Conservation (phyloP, 2,329 filamentous ascomycete genomes). For the Fusarium multiceps region DNA sequence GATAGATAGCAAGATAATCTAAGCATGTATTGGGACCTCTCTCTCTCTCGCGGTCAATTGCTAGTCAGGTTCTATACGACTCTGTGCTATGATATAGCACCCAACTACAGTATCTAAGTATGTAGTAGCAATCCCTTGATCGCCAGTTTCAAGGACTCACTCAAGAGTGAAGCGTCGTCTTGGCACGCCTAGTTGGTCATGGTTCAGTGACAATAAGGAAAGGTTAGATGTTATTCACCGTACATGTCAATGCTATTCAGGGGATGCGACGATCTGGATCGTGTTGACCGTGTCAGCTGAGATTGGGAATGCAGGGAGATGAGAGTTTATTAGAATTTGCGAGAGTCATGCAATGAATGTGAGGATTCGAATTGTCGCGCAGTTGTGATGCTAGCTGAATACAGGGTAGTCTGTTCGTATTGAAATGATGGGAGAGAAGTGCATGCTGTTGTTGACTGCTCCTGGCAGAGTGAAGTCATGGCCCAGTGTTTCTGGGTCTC, state of each 20-base stretch:
- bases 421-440: neutral
- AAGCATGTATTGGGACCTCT: neutral
- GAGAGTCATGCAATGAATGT: constrained; percentile 1
- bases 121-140: constrained; percentile 3
- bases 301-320: neutral
- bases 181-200: neutral
- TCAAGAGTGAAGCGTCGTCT: neutral
- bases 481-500: neutral
- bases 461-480: neutral
- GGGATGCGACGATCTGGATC: constrained; percentile 21
- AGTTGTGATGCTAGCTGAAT: neutral
- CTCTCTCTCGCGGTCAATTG: constrained; percentile 5
- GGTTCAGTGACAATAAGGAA: neutral
- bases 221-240: neutral
- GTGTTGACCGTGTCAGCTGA: constrained; percentile 6
- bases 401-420: neutral
- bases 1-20: neutral
- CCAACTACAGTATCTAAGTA: constrained; percentile 17
- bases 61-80: constrained; percentile 10
- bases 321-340: neutral
- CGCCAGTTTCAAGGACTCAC: neutral
- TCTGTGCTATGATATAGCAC: neutral
- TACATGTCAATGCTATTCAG: neutral
- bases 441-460: neutral
- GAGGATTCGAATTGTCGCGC: neutral